These are phyloP conservation scores for Tuber microsphaerosporum DNA, from an alignment of 495 filamentous ascomycete species.

Conservation along the genomic window DNA sequence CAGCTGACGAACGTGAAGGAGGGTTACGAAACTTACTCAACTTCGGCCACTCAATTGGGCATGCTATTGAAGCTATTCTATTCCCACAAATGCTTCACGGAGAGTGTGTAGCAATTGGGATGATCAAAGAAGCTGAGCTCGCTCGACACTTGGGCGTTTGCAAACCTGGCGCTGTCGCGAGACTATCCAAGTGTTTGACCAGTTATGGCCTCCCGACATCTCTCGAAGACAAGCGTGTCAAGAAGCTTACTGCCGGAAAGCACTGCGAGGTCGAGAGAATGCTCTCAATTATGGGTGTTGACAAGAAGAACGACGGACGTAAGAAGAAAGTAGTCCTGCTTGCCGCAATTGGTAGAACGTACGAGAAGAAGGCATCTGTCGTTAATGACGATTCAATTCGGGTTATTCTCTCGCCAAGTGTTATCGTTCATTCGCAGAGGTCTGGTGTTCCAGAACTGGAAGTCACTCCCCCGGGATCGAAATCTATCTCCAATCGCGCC, in stretches of 20 bases:
- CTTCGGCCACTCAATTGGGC: constrained; percentile 96
- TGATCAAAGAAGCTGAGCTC: constrained; percentile 95
- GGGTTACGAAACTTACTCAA: constrained; percentile 91
- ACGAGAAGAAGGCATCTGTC: constrained; percentile 78
- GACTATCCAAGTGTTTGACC: constrained; percentile 84
- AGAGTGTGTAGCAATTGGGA: constrained; percentile 91
- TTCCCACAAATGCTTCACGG: constrained; percentile 94
- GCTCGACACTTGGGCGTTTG: constrained; percentile 85
- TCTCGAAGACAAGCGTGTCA: constrained; percentile 72
- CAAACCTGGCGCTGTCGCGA: constrained; percentile 76
- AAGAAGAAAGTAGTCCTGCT: constrained; percentile 98
- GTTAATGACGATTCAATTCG: constrained; percentile 81
- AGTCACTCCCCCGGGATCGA: constrained; percentile 88
- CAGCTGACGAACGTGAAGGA: constrained; percentile 86
- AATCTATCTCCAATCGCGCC: constrained; percentile 95
- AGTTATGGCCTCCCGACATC: constrained; percentile 87
- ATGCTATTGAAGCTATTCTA: constrained; percentile 90
- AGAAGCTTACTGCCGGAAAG: constrained; percentile 77
- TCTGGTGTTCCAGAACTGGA: constrained; percentile 45
- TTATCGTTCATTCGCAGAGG: constrained; percentile 54
- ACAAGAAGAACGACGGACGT: constrained; percentile 95
- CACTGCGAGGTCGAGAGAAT: constrained; percentile 84
- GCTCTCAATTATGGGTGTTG: constrained; percentile 86
- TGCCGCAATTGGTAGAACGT: constrained; percentile 76
- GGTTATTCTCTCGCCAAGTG: constrained; percentile 72